These are phyloP conservation scores for Russula sp. DNA, from an alignment of 768 basidiomycete genomes.

Conservation along the genomic window DNA sequence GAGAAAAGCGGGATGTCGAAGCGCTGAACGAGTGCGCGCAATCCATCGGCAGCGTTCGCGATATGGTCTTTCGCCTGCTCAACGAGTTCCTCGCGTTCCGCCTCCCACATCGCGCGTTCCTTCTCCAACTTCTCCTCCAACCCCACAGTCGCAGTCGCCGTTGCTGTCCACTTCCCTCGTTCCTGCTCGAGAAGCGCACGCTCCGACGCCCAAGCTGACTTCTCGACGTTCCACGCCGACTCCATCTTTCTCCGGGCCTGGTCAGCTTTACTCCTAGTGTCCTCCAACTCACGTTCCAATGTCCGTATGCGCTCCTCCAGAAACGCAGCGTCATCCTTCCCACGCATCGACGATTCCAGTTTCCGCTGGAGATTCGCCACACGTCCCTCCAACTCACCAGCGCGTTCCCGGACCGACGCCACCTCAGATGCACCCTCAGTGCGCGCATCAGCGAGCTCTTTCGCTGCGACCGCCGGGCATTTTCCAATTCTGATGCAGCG, in stretches of 20 bases:
- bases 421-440: constrained; percentile 9
- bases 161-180: constrained; percentile 42
- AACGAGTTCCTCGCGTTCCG: constrained; percentile 48
- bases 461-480: constrained; percentile 49
- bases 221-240: constrained; percentile 12
- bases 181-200: constrained; percentile 43
- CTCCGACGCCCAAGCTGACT: constrained; percentile 41
- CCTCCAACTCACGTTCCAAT: constrained; percentile 12
- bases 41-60: constrained; percentile 46
- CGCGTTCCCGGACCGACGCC: not conserved
- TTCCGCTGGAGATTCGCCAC: constrained; percentile 45
- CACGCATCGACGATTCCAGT: constrained; percentile 50
- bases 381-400: constrained; percentile 40
- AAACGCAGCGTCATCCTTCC: constrained; percentile 33
- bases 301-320: constrained; percentile 19
- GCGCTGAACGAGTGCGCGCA: constrained; percentile 53
- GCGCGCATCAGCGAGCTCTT: constrained; percentile 1
- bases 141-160: constrained; percentile 35
- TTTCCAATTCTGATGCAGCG: constrained; percentile 48
- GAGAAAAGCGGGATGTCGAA: constrained; percentile 54
- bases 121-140: constrained; percentile 45
- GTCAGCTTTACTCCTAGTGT: constrained; percentile 1
- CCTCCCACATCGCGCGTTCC: constrained; percentile 49
- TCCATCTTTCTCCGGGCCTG: constrained; percentile 13
- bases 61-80: constrained; percentile 50